Percentiles rank a stretch among this genome's conserved stretches.
Evolutionary conservation across 306 rosid species (phyloP).

Genomic region (Rubus idaeus): DNA sequence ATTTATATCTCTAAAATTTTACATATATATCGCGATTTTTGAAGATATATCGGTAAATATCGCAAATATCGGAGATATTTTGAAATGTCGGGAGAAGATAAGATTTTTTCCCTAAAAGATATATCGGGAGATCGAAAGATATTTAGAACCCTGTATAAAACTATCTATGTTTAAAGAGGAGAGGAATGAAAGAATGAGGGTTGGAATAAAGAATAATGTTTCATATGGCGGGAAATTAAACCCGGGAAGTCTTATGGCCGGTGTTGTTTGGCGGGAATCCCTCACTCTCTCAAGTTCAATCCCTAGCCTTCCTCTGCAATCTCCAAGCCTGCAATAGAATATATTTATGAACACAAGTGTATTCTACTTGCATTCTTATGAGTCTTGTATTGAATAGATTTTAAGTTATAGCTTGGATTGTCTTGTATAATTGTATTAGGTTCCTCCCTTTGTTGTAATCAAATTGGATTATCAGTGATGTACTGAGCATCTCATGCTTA

Average conservation of each 20-base stretch:
- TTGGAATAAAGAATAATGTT: neutral
- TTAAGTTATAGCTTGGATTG: neutral
- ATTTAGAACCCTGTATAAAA: too few relatives aligned
- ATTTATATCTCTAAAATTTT: too few relatives aligned
- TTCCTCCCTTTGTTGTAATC: neutral
- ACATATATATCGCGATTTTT: too few relatives aligned
- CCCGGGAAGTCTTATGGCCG: constrained; percentile 1
- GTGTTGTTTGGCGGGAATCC: constrained; percentile 20
- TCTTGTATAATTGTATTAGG: neutral
- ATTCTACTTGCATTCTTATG: neutral
- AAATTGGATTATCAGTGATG: neutral
- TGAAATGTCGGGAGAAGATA: too few relatives aligned
- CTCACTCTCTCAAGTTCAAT: neutral
- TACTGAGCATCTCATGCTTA: neutral
- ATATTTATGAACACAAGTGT: neutral
- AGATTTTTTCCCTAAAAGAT: too few relatives aligned
- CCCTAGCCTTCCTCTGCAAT: neutral
- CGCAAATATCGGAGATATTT: too few relatives aligned
- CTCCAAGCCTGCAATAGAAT: too few relatives aligned
- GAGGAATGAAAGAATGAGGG: neutral
- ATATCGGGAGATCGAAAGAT: too few relatives aligned
- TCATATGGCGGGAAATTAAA: constrained; percentile 18
- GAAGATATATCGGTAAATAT: too few relatives aligned
- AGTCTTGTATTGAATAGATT: neutral
- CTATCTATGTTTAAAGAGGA: too few relatives aligned